A percentile compares a stretch with the other conserved stretches of the same genome.
These are phyloP conservation scores for Cladophialophora chaetospira DNA, from an alignment of 2,329 filamentous ascomycete genomes.

Conservation along the genomic window DNA sequence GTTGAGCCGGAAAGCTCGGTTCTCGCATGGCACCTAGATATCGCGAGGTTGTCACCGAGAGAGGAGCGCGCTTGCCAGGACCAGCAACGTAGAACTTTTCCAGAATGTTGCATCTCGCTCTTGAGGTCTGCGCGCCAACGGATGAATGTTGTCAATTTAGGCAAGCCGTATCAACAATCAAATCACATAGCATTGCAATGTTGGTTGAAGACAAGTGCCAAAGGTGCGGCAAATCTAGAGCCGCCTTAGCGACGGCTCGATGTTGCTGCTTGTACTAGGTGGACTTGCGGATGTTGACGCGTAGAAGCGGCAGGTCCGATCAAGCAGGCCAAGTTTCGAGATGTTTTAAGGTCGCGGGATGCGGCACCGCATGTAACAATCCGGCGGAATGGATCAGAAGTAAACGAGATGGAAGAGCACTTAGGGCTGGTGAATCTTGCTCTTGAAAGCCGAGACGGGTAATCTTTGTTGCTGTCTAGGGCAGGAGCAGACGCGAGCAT, in stretches of 20 bases:
- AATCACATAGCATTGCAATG: background rate
- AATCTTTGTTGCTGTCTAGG: background rate
- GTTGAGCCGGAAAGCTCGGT: background rate
- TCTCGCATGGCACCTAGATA: background rate
- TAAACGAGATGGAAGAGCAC: background rate
- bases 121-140: background rate
- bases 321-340: background rate
- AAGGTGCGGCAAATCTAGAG: background rate
- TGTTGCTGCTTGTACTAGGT: background rate
- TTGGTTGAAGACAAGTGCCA: background rate
- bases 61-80: no score
- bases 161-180: background rate
- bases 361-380: background rate
- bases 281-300: background rate
- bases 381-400: slow-evolving; percentile 4
- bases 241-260: background rate
- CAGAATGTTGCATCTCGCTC: background rate
- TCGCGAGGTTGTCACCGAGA: background rate
- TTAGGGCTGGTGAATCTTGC: background rate
- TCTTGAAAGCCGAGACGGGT: background rate
- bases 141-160: background rate
- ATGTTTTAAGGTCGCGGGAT: background rate
- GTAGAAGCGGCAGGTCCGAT: background rate
- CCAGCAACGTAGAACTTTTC: no score
- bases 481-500: background rate